Evolutionary conservation across 179 eudicot species (phyloP), one percentile per base, ranked within the genome.

Genomic region (Beta lomatogona): DNA sequence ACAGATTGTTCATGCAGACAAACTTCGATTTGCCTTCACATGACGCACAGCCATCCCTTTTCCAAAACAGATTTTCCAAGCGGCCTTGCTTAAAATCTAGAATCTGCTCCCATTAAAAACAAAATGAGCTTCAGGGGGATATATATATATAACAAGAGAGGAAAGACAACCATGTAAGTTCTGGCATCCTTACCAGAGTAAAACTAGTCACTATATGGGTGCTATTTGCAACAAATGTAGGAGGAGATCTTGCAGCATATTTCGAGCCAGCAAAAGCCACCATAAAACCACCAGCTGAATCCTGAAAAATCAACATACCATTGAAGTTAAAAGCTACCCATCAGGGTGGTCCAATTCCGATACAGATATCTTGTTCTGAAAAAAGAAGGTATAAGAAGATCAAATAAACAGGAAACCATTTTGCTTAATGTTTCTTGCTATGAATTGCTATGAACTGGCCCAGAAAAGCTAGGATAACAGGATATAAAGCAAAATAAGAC

Each of bases 181-280:
- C 22, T 71, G 59, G 65, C 14, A 28, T 88, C 76, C 92, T 87
- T 92, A 97, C 99, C 81, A 94, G 91, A 70, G 99, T 97, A 86
- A 94, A 94, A 84, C 97, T 91, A 83, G 97, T 94, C 41, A 97
- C 97, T 10, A 83, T 87, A 80, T 79, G 85, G 74, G 94, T 79
- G 76, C 84, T 75, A 82, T 94, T 91, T 77, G 97, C 93, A 74
- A 97, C 94, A 78, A 97, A 94, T 58, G 92, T 90, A 75, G 99
- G 98, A 80, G 79, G 72, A 53, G 99, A 97, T 83, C 97, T 91
- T 46, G 99, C 98, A 79, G 98, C 99, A 81, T 94, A 97, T 83
- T 89, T 97, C 61, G 91, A 87, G 70, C 99, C 99, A 77, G 97
- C 97, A 92, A 97, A 97, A 81, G 98, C 99, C 75, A 91, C 97